Evolutionary conservation across 257 asterid species (phyloP).

Genomic region (Nicotiana undulata): DNA sequence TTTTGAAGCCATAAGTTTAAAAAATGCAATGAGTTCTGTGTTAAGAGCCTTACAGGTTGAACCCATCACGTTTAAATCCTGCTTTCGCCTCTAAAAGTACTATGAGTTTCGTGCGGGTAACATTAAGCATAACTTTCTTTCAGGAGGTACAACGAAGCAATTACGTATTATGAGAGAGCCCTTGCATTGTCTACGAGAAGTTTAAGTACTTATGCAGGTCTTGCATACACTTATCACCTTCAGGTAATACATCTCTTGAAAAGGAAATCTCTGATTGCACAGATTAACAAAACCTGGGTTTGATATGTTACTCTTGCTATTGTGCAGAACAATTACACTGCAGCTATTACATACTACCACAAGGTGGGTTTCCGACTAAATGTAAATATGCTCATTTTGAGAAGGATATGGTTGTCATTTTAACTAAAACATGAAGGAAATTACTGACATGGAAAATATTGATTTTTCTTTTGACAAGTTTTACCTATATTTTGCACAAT

Average conservation of each 20-base stretch:
- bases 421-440: not conserved
- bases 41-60: not conserved
- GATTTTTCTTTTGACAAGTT: not conserved
- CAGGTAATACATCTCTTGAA: slow-evolving; percentile 37
- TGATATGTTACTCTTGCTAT: not conserved
- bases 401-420: not conserved
- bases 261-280: not conserved
- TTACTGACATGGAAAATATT: not conserved
- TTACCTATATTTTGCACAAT: not conserved
- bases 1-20: not conserved
- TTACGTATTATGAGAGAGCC: slow-evolving; percentile 79
- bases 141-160: slow-evolving; percentile 92
- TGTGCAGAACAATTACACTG: slow-evolving; percentile 65
- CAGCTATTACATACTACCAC: slow-evolving; percentile 85
- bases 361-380: slow-evolving; percentile 38
- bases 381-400: not conserved
- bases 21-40: not conserved
- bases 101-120: not conserved
- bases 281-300: not conserved
- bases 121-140: slow-evolving; percentile 6
- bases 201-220: slow-evolving; percentile 88
- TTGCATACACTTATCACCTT: slow-evolving; percentile 88
- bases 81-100: not conserved
- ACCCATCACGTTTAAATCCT: not conserved
- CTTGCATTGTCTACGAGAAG: slow-evolving; percentile 90